These are phyloP conservation scores for Pythium guiyangense DNA, from an alignment of 352 stramenopile genomes.

Conservation along the genomic window DNA sequence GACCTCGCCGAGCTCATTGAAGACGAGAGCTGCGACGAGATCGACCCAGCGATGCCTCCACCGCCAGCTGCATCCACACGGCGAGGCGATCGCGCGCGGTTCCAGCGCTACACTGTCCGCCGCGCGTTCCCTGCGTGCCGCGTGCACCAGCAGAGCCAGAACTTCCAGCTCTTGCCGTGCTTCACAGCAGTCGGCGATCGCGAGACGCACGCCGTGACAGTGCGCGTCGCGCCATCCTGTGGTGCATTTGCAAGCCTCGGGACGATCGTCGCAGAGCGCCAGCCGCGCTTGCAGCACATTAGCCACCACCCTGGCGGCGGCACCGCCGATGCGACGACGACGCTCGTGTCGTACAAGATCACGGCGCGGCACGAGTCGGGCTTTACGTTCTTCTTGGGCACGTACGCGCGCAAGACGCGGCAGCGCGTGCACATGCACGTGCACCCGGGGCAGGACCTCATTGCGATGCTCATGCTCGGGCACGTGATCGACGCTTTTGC, in stretches of 20 bases:
- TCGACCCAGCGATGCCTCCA: background rate
- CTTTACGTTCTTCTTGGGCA: slow-evolving; percentile 24
- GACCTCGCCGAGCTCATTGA: slow-evolving; percentile 15
- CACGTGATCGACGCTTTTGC: slow-evolving; percentile 15
- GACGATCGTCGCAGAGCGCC: slow-evolving; percentile 10
- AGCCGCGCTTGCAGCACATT: background rate
- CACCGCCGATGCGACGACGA: background rate
- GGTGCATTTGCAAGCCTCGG: slow-evolving; percentile 18
- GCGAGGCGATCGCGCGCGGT: slow-evolving; percentile 1
- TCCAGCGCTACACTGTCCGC: slow-evolving; percentile 14
- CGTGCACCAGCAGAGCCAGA: slow-evolving; percentile 19
- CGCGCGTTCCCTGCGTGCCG: slow-evolving; percentile 21
- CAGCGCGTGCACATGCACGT: slow-evolving; percentile 13
- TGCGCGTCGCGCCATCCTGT: slow-evolving; percentile 14
- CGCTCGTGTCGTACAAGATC: slow-evolving; percentile 15
- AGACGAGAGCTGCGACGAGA: slow-evolving; percentile 1
- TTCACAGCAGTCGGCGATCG: slow-evolving; percentile 14
- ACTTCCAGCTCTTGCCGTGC: slow-evolving; percentile 19
- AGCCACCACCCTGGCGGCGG: too few relatives aligned
- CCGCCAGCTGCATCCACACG: too few relatives aligned
- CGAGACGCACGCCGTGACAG: slow-evolving; percentile 6
- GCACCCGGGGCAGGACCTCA: slow-evolving; percentile 21
- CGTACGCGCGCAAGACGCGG: slow-evolving; percentile 16
- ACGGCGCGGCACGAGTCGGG: slow-evolving; percentile 15
- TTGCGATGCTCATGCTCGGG: slow-evolving; percentile 22